phyloP scores from a whole-genome alignment of 768 basidiomycete genomes.

The Leccinum imitatum region DNA sequence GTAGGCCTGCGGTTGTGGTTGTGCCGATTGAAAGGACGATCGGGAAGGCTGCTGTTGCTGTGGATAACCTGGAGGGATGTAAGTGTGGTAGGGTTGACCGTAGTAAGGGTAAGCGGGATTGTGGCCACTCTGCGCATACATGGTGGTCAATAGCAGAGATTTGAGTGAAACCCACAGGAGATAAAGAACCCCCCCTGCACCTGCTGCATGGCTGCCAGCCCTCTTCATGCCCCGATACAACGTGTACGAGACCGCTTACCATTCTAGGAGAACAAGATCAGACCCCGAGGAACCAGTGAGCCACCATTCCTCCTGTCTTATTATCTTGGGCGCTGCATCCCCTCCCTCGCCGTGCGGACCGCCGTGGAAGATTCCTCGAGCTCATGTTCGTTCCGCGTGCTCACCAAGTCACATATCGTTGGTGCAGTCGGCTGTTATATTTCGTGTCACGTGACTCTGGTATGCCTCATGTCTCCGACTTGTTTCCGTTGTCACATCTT shows the following conservation, averaged over 20 bases:
- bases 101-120: slow-evolving; percentile 47
- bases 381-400: not conserved
- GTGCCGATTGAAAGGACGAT: slow-evolving; percentile 3
- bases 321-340: not conserved
- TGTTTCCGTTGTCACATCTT: not conserved
- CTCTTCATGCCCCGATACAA: slow-evolving; percentile 16
- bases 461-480: not conserved
- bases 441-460: slow-evolving; percentile 13
- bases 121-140: slow-evolving; percentile 29
- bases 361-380: not conserved
- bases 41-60: slow-evolving; percentile 2
- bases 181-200: slow-evolving; percentile 13
- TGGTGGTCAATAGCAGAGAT: slow-evolving; percentile 15
- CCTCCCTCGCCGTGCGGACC: not conserved
- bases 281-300: not conserved
- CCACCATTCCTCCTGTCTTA: not conserved
- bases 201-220: slow-evolving; percentile 24
- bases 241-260: slow-evolving; percentile 26
- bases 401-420: not conserved
- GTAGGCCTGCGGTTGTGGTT: slow-evolving; percentile 21
- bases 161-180: not conserved
- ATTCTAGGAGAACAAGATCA: slow-evolving; percentile 35
- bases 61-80: slow-evolving; percentile 31
- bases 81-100: slow-evolving; percentile 42
- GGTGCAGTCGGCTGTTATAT: not conserved